These are phyloP conservation scores for Phragmites australis DNA, from an alignment of 176 grass and related monocot genomes.

Conservation along the genomic window DNA sequence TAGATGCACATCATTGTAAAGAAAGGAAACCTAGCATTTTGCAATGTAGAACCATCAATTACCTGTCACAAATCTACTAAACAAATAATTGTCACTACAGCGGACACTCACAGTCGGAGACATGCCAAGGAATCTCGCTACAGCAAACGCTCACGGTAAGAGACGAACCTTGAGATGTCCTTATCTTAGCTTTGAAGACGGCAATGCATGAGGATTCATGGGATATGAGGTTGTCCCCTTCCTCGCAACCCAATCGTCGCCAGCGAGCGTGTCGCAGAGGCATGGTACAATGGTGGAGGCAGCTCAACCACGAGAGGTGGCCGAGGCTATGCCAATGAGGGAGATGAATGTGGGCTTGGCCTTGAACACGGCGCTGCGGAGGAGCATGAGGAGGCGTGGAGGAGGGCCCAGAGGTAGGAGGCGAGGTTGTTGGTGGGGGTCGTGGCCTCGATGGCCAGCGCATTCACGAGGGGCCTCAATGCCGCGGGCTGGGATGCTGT, in stretches of 20 bases:
- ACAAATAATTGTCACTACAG: too few relatives aligned
- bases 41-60: too few relatives aligned
- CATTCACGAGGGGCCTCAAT: slow-evolving; percentile 53
- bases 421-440: slow-evolving; percentile 57
- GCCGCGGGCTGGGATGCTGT: slow-evolving; percentile 17
- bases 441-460: slow-evolving; percentile 67
- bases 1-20: too few relatives aligned
- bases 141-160: too few relatives aligned
- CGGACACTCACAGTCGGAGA: too few relatives aligned
- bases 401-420: slow-evolving; percentile 63
- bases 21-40: too few relatives aligned
- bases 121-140: too few relatives aligned
- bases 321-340: slow-evolving; percentile 62
- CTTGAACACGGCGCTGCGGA: slow-evolving; percentile 89
- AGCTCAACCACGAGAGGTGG: slow-evolving; percentile 47
- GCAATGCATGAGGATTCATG: slow-evolving; percentile 77
- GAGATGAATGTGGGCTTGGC: slow-evolving; percentile 80
- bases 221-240: slow-evolving; percentile 65
- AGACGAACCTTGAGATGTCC: too few relatives aligned
- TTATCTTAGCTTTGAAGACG: slow-evolving; percentile 86
- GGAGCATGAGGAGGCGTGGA: slow-evolving; percentile 81
- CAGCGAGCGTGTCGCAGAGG: slow-evolving; percentile 76
- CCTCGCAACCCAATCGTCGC: slow-evolving; percentile 85
- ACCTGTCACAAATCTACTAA: too few relatives aligned
- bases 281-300: slow-evolving; percentile 58